Conservation (phyloP, 140 eudicot genomes). For the Flaveria floridana region DNA sequence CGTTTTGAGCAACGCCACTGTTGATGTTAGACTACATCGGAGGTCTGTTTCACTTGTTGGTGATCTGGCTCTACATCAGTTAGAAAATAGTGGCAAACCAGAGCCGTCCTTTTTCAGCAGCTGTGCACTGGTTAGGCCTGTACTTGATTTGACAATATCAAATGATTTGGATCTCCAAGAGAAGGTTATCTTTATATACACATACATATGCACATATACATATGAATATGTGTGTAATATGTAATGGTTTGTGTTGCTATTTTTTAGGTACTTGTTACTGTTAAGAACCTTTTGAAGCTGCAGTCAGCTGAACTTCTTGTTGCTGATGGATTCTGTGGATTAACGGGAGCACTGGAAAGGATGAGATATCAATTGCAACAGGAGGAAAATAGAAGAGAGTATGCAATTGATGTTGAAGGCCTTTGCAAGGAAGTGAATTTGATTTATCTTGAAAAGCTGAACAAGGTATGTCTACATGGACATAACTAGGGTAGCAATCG, state of each 20-base stretch:
- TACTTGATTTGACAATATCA: slow-evolving; percentile 56
- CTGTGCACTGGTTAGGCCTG: slow-evolving; percentile 51
- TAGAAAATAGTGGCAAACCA: slow-evolving; percentile 36
- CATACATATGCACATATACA: neutral
- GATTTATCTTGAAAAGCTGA: slow-evolving; percentile 51
- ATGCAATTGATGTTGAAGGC: slow-evolving; percentile 66
- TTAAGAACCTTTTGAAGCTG: slow-evolving; percentile 65
- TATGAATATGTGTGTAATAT: neutral
- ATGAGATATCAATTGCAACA: slow-evolving; percentile 56
- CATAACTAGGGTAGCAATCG: neutral
- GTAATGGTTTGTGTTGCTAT: neutral
- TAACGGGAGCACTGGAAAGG: slow-evolving; percentile 60
- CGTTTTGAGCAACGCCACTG: slow-evolving; percentile 65
- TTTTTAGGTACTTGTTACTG: slow-evolving; percentile 63
- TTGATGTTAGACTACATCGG: slow-evolving; percentile 65
- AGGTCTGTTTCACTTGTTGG: slow-evolving; percentile 71
- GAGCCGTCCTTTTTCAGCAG: slow-evolving; percentile 51
- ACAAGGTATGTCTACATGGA: slow-evolving; percentile 35
- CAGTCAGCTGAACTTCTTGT: slow-evolving; percentile 47
- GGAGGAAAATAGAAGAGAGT: slow-evolving; percentile 51
- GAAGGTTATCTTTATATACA: slow-evolving; percentile 48
- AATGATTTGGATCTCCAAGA: slow-evolving; percentile 80
- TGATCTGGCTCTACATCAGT: slow-evolving; percentile 64
- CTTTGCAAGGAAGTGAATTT: slow-evolving; percentile 72
- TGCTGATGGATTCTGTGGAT: slow-evolving; percentile 60